Evolutionary conservation across 257 asterid species (phyloP), one percentile per base, ranked within the genome.

Genomic region (Pogostemon cablin): DNA sequence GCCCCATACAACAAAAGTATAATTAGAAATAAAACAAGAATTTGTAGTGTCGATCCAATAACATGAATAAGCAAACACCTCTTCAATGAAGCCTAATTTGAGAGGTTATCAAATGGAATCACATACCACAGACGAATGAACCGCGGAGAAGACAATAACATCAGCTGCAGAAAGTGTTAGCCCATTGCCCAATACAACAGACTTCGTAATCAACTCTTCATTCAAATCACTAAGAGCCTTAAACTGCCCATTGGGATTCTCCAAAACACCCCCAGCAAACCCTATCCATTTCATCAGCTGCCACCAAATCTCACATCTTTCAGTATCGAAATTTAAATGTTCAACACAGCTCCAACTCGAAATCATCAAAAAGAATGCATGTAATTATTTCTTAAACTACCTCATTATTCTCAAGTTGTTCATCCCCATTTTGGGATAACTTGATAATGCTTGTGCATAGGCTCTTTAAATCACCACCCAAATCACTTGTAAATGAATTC

Each of bases 81-180:
- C 17, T 9, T 50, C 4, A 20, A 67, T 47, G 25, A 58, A 41
- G 42, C 1, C 0, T 41, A 41, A 49, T 11, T 1, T 2, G 41
- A 15, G 46, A 25, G 32, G 32, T 25, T 25, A 25, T 25, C 32
- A 25, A 25, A 25, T 25, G 32, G 32, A 67, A 60, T 32, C n/a
- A 56, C 80, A 54, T 86, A 93, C 97, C 96, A 87, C 80, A 32
- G 46, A 67, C 6, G 96, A 69, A 82, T 91, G 95, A 25, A 88
- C 81, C 5, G 85, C 84, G 0, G 93, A 75, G 77, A 79, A 93
- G 76, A 88, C 90, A 69, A 87, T 64, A 65, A 83, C 79, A 84
- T 93, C 99, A 12, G 96, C 90, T 9, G 78, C 84, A 53, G 96
- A 80, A 32, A 84, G 87, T 60, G 47, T 84, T 56, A 84, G 65